Evolutionary conservation across 2,329 filamentous ascomycete genomes (phyloP).

Genomic region (Thelonectria rubi): DNA sequence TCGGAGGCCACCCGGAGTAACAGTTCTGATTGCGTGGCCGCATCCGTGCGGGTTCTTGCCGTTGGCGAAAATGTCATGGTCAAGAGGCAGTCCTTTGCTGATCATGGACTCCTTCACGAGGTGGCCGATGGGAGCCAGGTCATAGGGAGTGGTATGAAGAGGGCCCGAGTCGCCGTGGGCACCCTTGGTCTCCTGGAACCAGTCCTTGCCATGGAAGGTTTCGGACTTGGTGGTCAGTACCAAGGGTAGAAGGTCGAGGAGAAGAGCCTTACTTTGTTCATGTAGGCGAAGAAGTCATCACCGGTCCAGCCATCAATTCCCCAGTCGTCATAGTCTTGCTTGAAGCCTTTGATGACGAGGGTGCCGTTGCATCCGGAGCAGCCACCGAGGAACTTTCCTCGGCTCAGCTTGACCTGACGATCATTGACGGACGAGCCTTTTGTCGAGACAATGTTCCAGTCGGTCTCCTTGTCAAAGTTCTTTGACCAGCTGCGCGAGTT

Average conservation of each 20-base stretch:
- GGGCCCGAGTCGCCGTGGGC: slow-evolving; percentile 62
- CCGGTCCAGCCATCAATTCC: slow-evolving; percentile 63
- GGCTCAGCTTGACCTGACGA: slow-evolving; percentile 57
- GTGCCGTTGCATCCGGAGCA: slow-evolving; percentile 61
- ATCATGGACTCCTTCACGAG: slow-evolving; percentile 63
- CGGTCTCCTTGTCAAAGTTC: slow-evolving; percentile 58
- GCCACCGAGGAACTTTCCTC: slow-evolving; percentile 60
- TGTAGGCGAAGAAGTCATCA: slow-evolving; percentile 64
- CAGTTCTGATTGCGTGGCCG: slow-evolving; percentile 63
- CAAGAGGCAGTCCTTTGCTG: slow-evolving; percentile 62
- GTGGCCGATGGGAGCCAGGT: slow-evolving; percentile 66
- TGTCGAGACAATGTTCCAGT: slow-evolving; percentile 60
- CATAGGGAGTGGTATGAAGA: slow-evolving; percentile 65
- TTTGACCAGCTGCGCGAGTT: slow-evolving; percentile 49
- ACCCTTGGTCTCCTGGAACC: slow-evolving; percentile 60
- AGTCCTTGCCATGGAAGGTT: slow-evolving; percentile 65
- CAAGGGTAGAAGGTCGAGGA: not conserved
- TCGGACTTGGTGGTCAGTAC: slow-evolving; percentile 52
- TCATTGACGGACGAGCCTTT: slow-evolving; percentile 50
- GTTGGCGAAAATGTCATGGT: slow-evolving; percentile 66
- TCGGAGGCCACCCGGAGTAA: slow-evolving; percentile 61
- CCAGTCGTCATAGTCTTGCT: slow-evolving; percentile 65
- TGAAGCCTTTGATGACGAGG: slow-evolving; percentile 57
- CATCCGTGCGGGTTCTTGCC: slow-evolving; percentile 63
- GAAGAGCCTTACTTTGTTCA: slow-evolving; percentile 56